These are phyloP conservation scores for Diutina rugosa DNA, from an alignment of 1,139 yeast species.

Conservation along the genomic window DNA sequence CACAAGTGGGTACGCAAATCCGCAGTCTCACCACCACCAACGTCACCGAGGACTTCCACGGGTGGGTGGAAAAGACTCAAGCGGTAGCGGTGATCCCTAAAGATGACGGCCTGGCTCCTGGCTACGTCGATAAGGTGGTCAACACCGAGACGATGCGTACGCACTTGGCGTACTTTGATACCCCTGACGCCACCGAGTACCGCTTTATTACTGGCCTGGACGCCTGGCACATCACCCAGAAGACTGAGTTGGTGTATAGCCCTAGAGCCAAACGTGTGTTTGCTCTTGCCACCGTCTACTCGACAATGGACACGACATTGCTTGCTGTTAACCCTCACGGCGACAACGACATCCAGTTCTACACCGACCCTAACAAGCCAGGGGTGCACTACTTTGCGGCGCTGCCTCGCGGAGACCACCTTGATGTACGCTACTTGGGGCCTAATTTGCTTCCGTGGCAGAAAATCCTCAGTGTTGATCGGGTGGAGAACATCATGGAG, in stretches of 20 bases:
- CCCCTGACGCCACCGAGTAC: slow-evolving; percentile 31
- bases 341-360: neutral
- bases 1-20: slow-evolving; percentile 12
- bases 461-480: slow-evolving; percentile 21
- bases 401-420: slow-evolving; percentile 6
- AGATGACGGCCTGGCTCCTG: slow-evolving; percentile 19
- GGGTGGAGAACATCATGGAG: neutral
- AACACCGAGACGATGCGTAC: slow-evolving; percentile 36
- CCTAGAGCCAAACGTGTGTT: slow-evolving; percentile 39
- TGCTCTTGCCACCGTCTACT: slow-evolving; percentile 4
- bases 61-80: slow-evolving; percentile 40
- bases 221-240: slow-evolving; percentile 18
- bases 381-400: neutral
- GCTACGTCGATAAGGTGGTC: slow-evolving; percentile 68
- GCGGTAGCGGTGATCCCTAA: slow-evolving; percentile 18
- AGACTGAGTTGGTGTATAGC: slow-evolving; percentile 24
- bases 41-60: slow-evolving; percentile 28
- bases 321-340: neutral
- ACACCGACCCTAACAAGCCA: neutral
- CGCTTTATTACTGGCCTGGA: slow-evolving; percentile 28
- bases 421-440: slow-evolving; percentile 42
- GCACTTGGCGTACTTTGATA: slow-evolving; percentile 58
- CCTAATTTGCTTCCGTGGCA: slow-evolving; percentile 54
- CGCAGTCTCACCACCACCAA: slow-evolving; percentile 15
- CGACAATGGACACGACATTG: neutral